phyloP scores from a whole-genome alignment of 257 asterid genomes.

The Capsicum rhomboideum region DNA sequence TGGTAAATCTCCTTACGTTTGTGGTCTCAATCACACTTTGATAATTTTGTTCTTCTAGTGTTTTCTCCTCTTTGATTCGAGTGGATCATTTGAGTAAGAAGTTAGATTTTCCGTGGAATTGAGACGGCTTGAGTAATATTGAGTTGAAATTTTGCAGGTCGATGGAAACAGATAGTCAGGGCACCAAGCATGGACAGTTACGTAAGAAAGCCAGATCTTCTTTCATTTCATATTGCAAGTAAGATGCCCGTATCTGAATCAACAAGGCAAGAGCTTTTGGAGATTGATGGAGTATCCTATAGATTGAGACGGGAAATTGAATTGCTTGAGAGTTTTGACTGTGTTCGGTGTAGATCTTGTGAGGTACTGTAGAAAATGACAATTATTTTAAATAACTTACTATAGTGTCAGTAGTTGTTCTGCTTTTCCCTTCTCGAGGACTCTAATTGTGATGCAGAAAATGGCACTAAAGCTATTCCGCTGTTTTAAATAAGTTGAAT shows the following conservation, averaged over 20 bases:
- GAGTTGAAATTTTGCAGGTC: slow-evolving; percentile 47
- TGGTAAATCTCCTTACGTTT: neutral
- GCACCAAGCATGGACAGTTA: slow-evolving; percentile 72
- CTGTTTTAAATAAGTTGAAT: neutral
- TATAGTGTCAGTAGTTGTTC: neutral
- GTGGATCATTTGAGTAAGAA: neutral
- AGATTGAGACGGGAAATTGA: slow-evolving; percentile 86
- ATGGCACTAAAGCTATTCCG: neutral
- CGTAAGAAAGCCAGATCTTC: slow-evolving; percentile 79
- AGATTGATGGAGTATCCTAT: slow-evolving; percentile 90
- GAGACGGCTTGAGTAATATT: neutral
- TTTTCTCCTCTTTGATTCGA: neutral
- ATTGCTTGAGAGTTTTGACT: slow-evolving; percentile 83
- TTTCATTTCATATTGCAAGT: slow-evolving; percentile 92
- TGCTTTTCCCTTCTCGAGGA: slow-evolving; percentile 25
- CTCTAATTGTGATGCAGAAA: slow-evolving; percentile 32
- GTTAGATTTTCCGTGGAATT: neutral
- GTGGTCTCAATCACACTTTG: neutral
- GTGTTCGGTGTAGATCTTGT: slow-evolving; percentile 70
- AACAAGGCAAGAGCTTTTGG: slow-evolving; percentile 90
- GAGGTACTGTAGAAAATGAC: slow-evolving; percentile 37
- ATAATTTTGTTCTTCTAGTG: neutral
- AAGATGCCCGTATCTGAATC: slow-evolving; percentile 88
- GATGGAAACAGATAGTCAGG: slow-evolving; percentile 83
- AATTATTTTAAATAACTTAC: neutral